A percentile compares a stretch with the other conserved stretches of the same genome.
Conservation (phyloP, 345 rosid genomes). For the Hibiscus mutabilis region DNA sequence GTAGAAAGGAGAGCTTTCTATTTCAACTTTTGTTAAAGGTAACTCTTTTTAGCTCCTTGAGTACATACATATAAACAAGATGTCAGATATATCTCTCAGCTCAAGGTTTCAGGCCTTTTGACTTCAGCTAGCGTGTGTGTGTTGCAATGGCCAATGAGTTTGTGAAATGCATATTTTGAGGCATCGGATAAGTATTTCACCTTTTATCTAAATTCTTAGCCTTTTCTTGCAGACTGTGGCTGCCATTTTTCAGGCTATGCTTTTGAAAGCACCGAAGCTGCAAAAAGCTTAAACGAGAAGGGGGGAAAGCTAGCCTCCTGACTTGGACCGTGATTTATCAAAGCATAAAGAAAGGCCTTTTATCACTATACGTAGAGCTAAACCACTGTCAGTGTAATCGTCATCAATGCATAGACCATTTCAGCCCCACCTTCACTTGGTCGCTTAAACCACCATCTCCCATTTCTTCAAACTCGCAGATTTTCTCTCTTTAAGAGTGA, state of each 20-base stretch:
- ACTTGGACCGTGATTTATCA: slow-evolving; percentile 74
- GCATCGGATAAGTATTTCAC: slow-evolving; percentile 23
- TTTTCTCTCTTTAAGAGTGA: slow-evolving; percentile 4
- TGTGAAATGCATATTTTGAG: slow-evolving; percentile 4
- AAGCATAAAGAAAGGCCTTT: slow-evolving; percentile 37
- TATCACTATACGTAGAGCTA: slow-evolving; percentile 26
- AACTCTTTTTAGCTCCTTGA: background rate
- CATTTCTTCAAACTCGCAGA: background rate
- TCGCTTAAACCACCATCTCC: slow-evolving; percentile 16
- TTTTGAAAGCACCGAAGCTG: slow-evolving; percentile 46
- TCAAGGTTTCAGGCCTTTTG: background rate
- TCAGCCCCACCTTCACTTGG: slow-evolving; percentile 28
- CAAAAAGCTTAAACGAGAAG: slow-evolving; percentile 47
- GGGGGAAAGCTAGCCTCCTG: slow-evolving; percentile 35
- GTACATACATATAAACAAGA: slow-evolving; percentile 1
- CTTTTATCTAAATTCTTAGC: slow-evolving; percentile 8
- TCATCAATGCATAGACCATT: slow-evolving; percentile 60
- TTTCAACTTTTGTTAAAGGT: slow-evolving; percentile 15
- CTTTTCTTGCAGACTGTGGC: slow-evolving; percentile 38
- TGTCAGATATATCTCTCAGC: slow-evolving; percentile 12
- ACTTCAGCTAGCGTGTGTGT: background rate
- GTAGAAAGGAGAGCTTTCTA: background rate
- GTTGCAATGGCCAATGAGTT: background rate
- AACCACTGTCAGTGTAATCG: slow-evolving; percentile 40
- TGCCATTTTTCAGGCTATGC: slow-evolving; percentile 54